Percentiles rank a stretch among this genome's conserved stretches.
Conservation (phyloP, 2,329 filamentous ascomycete species). For the Aphanoascus verrucosus region DNA sequence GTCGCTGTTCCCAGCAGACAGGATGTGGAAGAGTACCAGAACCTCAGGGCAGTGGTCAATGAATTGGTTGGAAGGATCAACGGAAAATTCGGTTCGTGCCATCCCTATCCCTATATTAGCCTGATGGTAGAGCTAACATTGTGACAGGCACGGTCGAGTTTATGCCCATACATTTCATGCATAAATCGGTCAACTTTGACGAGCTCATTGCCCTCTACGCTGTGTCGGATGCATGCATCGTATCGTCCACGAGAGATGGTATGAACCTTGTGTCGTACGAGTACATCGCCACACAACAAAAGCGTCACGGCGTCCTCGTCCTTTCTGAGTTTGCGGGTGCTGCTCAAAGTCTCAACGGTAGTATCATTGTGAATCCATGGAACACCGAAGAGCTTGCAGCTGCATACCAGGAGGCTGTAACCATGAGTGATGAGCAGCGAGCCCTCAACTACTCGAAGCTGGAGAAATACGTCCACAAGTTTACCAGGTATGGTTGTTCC, state of each 20-base stretch:
- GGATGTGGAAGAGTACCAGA: slow-evolving; percentile 97
- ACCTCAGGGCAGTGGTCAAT: slow-evolving; percentile 87
- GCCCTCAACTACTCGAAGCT: slow-evolving; percentile 82
- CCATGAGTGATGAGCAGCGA: slow-evolving; percentile 83
- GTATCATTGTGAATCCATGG: slow-evolving; percentile 94
- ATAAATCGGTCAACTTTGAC: slow-evolving; percentile 90
- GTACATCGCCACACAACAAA: slow-evolving; percentile 87
- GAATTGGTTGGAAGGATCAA: slow-evolving; percentile 96
- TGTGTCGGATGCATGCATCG: slow-evolving; percentile 82
- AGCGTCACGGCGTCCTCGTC: slow-evolving; percentile 86
- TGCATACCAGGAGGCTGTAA: slow-evolving; percentile 90
- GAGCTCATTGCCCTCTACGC: slow-evolving; percentile 90
- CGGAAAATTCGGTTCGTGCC: slow-evolving; percentile 64
- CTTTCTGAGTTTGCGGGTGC: slow-evolving; percentile 94
- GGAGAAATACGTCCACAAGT: slow-evolving; percentile 92
- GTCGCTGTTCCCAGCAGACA: slow-evolving; percentile 90
- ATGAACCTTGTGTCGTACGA: slow-evolving; percentile 99
- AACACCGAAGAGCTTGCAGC: slow-evolving; percentile 92
- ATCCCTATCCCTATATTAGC: not conserved
- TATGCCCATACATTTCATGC: slow-evolving; percentile 97
- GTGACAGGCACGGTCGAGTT: slow-evolving; percentile 73
- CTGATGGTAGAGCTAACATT: slow-evolving; percentile 6
- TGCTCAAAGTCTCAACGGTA: slow-evolving; percentile 86
- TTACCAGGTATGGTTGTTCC: slow-evolving; percentile 55
- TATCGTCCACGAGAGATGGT: slow-evolving; percentile 90